Evolutionary conservation across 306 rosid genomes (phyloP), one percentile per base, ranked within the genome.

Genomic region (Lathyrus tuberosus): DNA sequence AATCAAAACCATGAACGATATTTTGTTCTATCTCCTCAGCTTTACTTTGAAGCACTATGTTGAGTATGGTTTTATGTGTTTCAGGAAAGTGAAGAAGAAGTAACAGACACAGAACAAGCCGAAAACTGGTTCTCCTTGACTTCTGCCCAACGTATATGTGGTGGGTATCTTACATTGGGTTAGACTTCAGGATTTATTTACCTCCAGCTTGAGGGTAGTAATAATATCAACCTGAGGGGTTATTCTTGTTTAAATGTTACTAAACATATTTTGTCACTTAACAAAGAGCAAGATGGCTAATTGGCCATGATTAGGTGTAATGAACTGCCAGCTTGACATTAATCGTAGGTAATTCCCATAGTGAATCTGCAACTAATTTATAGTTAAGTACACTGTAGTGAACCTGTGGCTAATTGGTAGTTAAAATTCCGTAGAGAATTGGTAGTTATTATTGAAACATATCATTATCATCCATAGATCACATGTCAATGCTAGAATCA

Each of bases 71-170:
- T 26, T 69, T 68, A 48, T 54, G 13, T 57, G 70, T 78, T 76
- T 69, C 83, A 95, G 99, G 99, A 95, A 83, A 95, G 88, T 38
- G 99, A 95, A 81, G 99, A 95, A 87, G 99, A 95, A 84, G 92
- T 95, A 61, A 91, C 96, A 1, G 99, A 95, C 82, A 91, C 92
- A 43, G 99, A 95, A 69, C 99, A 95, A 84, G 99, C 99, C 43
- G 99, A 95, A 85, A 95, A 95, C 81, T 95, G 99, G 99, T 95
- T 95, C 86, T 95, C 99, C 30, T 78, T 86, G 87, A 87, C 97
- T 65, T 95, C 99, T 76, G 95, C 99, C 33, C 96, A 89, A 74
- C 99, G 99, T 35, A 87, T 95, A 75, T 95, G 97, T 69, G 99
- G 99, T 95, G 80, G 62, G 95, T 87, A 65, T 78, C 75, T 56